Base-by-base conservation (phyloP, 2,329 filamentous ascomycete species). In the Colletotrichum musicola region DNA sequence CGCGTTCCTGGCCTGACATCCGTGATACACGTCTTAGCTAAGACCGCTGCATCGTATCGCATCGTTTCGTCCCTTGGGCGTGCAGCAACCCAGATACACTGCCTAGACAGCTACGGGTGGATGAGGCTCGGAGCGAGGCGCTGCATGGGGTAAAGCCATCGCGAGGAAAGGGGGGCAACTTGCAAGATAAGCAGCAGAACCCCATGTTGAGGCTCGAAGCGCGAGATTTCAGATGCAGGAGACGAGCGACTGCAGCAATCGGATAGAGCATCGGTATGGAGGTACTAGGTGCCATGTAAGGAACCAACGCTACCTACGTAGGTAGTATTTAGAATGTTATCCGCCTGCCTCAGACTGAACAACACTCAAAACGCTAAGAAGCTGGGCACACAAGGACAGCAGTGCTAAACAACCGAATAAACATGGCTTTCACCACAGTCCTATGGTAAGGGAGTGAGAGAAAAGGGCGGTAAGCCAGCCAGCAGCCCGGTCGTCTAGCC, bases 11-110 rank as follows among this genome's bases (percentile, higher is more conserved):
- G 53, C 40, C 64, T 64, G 53, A 53, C 53, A 59, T 47, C 53
- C 60, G 53, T 68, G 53, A 68, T 59, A 68, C 65, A 68, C 54
- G 42, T 55, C 42, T 68, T 60, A 65, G 54, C 62, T 54, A 55
- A 65, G 65, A 68, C 35, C 22, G 40, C 40, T 42, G 40, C 40
- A 42, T 42, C 30, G 40, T 13, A 40, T 58, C 35, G 40, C 4
- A 40, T 58, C 35, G 27, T 53, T n/a, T 58, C 35, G 27, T 53
- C 18, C 64, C 40, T 68, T 47, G 27, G 47, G 44, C n/a, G 18
- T 40, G 54, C 64, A 56, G 60, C 65, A 49, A 25, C 53, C 47
- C 58, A 53, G 47, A 35, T 35, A 35, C 30, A 10, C 51, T 25
- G 22, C 22, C 22, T 25, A 25, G 22, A 25, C 47, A 54, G 20